phyloP scores from a whole-genome alignment of 768 basidiomycete species.

The Hygrophorus pudorinus region DNA sequence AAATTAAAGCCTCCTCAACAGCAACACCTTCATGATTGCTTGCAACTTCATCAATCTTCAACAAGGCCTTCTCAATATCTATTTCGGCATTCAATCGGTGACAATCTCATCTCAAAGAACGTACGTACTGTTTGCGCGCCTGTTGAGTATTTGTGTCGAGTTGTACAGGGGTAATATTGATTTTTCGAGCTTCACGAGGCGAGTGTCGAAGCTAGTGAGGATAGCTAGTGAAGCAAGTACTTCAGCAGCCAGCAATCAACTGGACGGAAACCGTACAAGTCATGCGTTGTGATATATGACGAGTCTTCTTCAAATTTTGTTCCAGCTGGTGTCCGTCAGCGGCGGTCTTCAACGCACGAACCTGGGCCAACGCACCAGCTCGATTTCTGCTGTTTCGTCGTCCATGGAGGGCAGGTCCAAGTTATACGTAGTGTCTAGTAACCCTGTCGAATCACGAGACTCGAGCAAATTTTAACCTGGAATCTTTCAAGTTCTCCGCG shows the following conservation, averaged over 20 bases:
- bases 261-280: conserved; percentile 37
- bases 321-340: conserved; percentile 44
- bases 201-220: conserved; percentile 74
- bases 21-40: conserved; percentile 68
- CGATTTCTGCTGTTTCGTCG: conserved; percentile 68
- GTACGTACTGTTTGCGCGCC: conserved; percentile 60
- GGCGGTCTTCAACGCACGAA: no score
- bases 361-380: conserved; percentile 33
- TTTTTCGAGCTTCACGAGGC: conserved; percentile 76
- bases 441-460: no score
- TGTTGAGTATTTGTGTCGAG: conserved; percentile 66
- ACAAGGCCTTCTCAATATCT: conserved; percentile 77
- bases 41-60: conserved; percentile 71
- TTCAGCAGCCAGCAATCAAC: not conserved
- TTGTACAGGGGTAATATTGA: conserved; percentile 77
- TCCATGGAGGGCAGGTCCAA: conserved; percentile 25
- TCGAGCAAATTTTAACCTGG: no score
- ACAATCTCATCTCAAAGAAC: not conserved
- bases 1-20: conserved; percentile 67
- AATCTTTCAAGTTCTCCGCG: no score
- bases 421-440: no score
- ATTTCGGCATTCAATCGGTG: not conserved
- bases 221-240: conserved; percentile 48
- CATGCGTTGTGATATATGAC: conserved; percentile 79
- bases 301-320: conserved; percentile 81